A percentile compares a stretch with the other conserved stretches of the same genome.
Conservation (phyloP, 2,329 filamentous ascomycete species). For the Cercospora janseana region DNA sequence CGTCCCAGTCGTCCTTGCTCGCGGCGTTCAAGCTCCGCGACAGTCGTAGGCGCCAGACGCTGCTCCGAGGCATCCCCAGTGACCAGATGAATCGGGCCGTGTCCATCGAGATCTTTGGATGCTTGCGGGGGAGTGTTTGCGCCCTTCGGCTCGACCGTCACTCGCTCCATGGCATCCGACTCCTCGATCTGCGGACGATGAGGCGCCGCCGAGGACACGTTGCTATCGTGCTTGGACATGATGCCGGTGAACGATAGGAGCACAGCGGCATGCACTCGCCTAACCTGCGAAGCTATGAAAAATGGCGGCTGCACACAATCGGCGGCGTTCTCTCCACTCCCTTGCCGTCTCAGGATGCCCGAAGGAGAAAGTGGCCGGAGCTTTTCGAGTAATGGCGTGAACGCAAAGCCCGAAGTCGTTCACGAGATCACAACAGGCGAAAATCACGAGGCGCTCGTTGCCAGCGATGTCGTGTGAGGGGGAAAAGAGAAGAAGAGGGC, state of each 20-base stretch:
- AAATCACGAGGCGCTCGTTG: conserved; percentile 1
- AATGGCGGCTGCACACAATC: conserved; percentile 7
- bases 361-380: conserved; percentile 46
- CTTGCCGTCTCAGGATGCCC: no score
- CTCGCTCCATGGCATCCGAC: conserved; percentile 28
- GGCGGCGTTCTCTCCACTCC: background rate
- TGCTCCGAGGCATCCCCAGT: conserved; percentile 28
- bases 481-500: conserved; percentile 7
- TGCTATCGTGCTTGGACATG: conserved; percentile 14
- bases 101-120: conserved; percentile 25
- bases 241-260: conserved; percentile 1
- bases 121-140: conserved; percentile 23
- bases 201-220: conserved; percentile 1
- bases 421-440: conserved; percentile 29
- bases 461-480: conserved; percentile 7
- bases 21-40: conserved; percentile 43
- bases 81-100: conserved; percentile 42
- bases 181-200: conserved; percentile 1
- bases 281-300: conserved; percentile 1
- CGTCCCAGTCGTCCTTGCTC: conserved; percentile 53
- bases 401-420: conserved; percentile 60
- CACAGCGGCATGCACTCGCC: background rate
- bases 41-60: conserved; percentile 39
- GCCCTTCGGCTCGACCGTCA: conserved; percentile 37
- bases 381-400: conserved; percentile 47